Conservation (phyloP, 2,329 filamentous ascomycete species). For the Penicillium sp. region DNA sequence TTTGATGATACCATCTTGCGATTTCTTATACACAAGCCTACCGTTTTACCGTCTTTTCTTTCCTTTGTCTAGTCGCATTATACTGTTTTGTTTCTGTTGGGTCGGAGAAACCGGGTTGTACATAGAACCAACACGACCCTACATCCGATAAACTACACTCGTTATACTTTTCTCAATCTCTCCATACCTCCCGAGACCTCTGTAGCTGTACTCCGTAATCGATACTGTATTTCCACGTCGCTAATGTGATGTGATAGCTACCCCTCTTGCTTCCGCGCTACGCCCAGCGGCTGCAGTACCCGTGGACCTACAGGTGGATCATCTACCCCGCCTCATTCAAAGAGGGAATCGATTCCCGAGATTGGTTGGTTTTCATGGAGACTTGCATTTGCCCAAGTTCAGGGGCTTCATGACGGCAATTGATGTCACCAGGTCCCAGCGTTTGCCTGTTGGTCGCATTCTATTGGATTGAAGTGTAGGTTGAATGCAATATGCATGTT, state of each 20-base stretch:
- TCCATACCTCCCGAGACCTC: background rate
- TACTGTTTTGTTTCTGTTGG: conserved; percentile 2
- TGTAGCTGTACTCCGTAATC: background rate
- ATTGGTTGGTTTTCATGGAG: background rate
- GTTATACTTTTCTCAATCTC: conserved; percentile 3
- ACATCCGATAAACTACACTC: conserved; percentile 20
- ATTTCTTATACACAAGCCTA: conserved; percentile 17
- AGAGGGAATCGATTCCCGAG: background rate
- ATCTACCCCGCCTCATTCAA: conserved; percentile 1
- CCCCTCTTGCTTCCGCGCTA: conserved; percentile 5
- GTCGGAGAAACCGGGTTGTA: conserved; percentile 24
- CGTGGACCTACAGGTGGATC: conserved; percentile 3
- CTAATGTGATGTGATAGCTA: conserved; percentile 11
- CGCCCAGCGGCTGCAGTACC: background rate
- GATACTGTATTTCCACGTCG: conserved; percentile 9
- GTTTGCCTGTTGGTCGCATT: background rate
- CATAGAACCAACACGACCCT: conserved; percentile 21
- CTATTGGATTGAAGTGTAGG: background rate
- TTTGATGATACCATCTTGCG: conserved; percentile 44
- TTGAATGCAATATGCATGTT: conserved; percentile 4
- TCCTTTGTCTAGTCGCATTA: conserved; percentile 11
- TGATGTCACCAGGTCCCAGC: conserved; percentile 7
- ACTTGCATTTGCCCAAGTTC: background rate
- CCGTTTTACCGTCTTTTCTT: background rate
- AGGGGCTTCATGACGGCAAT: background rate